Base-by-base conservation (phyloP, 2,329 filamentous ascomycete genomes). In the Arthroderma uncinatum region DNA sequence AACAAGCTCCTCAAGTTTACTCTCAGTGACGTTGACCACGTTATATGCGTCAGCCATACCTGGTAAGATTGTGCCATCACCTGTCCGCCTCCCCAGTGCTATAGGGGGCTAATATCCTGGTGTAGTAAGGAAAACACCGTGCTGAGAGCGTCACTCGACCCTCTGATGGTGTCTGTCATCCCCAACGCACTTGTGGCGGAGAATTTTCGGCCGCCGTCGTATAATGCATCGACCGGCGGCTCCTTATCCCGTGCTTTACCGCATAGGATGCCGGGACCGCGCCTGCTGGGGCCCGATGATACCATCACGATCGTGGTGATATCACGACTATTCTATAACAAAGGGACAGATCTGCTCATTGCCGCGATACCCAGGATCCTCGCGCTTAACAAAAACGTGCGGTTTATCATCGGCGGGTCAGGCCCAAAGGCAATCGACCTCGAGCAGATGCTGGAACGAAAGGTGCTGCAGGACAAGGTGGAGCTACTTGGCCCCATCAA, bases 1-100 rank as follows among this genome's bases (percentile, higher is more conserved):
- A 98, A 98, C 70, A 98, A 98, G 75, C 77, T 98, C 39, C 79
- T 98, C 57, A 98, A 98, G 70, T 98, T 98, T 67, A 92, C 84
- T 0, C 71, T 98, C 62, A 97, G 92, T 70, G 93, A 98, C 68
- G 91, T 98, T 12, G 93, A 97, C 68, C 93, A 98, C 78, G 91
- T 94, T 60, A 95, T 98, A 50, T 98, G 93, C 67, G 93, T 98
- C 65, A 96, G 90, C 73, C 91, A 98, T 76, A 98, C 93, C 39
- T 96, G 92, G 90, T 93, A 75, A 62, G 79, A 62, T 23, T 47
- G 30, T 19, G 2, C 8, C 10, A 19, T 8, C 39, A 30, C 7
- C 28, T 4, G 3, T 36, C 16, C 33, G 12, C 1, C 8, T 12
- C n/a, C 33, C 14, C 39, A 25, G 8, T 1, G 16, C 16, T n/a